Percentiles rank a stretch among this genome's conserved stretches.
Conservation (phyloP, 1,284 basidiomycete genomes). For the Apiotrichum akiyoshidainum region DNA sequence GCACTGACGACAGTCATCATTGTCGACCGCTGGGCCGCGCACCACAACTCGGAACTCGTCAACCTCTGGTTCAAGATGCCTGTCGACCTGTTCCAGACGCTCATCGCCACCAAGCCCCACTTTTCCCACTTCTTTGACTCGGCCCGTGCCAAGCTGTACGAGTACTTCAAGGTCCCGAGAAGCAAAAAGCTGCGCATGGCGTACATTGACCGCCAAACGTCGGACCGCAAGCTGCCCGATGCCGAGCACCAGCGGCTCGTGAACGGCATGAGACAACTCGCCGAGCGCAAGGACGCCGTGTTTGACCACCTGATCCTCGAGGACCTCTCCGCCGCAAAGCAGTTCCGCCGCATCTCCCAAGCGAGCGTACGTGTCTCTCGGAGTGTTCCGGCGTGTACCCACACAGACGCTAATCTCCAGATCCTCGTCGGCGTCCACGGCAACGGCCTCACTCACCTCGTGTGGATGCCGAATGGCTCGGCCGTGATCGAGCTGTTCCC, state of each 20-base stretch:
- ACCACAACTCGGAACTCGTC: conserved; percentile 25
- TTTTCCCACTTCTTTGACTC: conserved; percentile 25
- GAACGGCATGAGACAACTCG: conserved; percentile 51
- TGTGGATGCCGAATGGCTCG: conserved; percentile 50
- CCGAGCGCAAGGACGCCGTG: conserved; percentile 56
- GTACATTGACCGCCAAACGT: conserved; percentile 35
- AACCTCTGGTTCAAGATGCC: conserved; percentile 37
- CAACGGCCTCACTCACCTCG: conserved; percentile 50
- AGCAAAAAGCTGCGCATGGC: conserved; percentile 23
- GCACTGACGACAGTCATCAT: conserved; percentile 24
- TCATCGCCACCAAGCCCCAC: conserved; percentile 20
- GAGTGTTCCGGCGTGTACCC: too few relatives aligned
- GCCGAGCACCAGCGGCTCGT: conserved; percentile 63
- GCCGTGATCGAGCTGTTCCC: conserved; percentile 51
- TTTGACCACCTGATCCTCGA: conserved; percentile 59
- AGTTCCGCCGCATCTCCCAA: conserved; percentile 32
- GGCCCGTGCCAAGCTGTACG: conserved; percentile 15
- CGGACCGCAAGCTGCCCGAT: conserved; percentile 57
- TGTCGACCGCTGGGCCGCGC: conserved; percentile 33
- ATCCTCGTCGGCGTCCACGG: conserved; percentile 52
- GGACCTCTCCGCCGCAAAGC: conserved; percentile 44
- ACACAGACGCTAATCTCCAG: not conserved
- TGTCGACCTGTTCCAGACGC: conserved; percentile 12
- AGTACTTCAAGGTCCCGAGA: conserved; percentile 7
- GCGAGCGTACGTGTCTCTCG: not conserved